These are phyloP conservation scores for Aurifilum marmelostoma DNA, from an alignment of 2,329 filamentous ascomycete species.

Conservation along the genomic window DNA sequence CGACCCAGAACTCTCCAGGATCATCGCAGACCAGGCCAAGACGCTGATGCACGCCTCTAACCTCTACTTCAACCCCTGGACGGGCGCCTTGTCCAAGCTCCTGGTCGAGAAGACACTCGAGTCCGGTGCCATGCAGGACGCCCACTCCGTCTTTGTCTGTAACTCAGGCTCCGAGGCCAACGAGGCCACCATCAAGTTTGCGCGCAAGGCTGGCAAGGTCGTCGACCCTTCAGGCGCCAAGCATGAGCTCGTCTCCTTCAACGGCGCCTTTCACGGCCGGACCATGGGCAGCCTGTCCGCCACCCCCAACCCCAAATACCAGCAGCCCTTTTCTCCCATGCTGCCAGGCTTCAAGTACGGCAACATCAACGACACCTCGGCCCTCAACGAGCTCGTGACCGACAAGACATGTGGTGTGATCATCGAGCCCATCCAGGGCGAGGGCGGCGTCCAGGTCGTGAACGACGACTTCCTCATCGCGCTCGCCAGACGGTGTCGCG, in stretches of 20 bases:
- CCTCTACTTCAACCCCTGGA: slow-evolving; percentile 97
- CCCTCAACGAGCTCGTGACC: slow-evolving; percentile 74
- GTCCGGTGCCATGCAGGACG: slow-evolving; percentile 81
- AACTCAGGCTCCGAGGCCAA: slow-evolving; percentile 98
- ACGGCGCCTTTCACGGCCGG: slow-evolving; percentile 91
- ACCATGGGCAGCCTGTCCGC: slow-evolving; percentile 96
- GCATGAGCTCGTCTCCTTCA: slow-evolving; percentile 85
- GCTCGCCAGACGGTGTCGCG: slow-evolving; percentile 80
- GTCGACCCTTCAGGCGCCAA: slow-evolving; percentile 73
- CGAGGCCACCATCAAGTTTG: slow-evolving; percentile 96
- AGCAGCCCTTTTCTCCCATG: slow-evolving; percentile 93
- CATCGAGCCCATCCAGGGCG: slow-evolving; percentile 95
- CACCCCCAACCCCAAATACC: slow-evolving; percentile 97
- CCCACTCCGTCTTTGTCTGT: slow-evolving; percentile 83
- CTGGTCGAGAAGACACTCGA: slow-evolving; percentile 80
- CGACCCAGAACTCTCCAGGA: slow-evolving; percentile 74
- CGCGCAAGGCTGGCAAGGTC: slow-evolving; percentile 84
- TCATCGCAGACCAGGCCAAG: slow-evolving; percentile 78
- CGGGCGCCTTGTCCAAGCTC: slow-evolving; percentile 81
- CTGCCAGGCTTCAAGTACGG: slow-evolving; percentile 90
- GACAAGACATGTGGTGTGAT: slow-evolving; percentile 91
- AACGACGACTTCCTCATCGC: slow-evolving; percentile 81
- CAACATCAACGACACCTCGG: slow-evolving; percentile 78
- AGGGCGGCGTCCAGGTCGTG: slow-evolving; percentile 88
- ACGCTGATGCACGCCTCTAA: slow-evolving; percentile 92